A percentile compares a stretch with the other conserved stretches of the same genome.
Conservation (phyloP, 1,284 basidiomycete genomes). For the Gastroboletus turbinatus region DNA sequence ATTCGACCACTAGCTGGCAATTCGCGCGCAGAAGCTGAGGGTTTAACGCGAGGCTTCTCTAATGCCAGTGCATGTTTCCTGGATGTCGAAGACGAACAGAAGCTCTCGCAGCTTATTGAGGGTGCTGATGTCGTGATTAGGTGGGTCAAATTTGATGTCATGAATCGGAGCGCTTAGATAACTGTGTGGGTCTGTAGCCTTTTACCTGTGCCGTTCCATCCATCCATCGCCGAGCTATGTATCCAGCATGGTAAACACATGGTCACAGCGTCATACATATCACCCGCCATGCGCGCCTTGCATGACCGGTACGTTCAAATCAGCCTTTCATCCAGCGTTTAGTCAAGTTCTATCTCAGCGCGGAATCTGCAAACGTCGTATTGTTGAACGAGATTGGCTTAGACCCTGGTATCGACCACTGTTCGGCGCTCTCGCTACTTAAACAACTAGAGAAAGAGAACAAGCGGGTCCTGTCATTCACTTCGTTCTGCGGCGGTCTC, state of each 20-base stretch:
- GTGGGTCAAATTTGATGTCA: slow-evolving; percentile 36
- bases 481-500: slow-evolving; percentile 92
- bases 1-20: slow-evolving; percentile 64
- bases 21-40: slow-evolving; percentile 58
- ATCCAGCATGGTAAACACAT: slow-evolving; percentile 76
- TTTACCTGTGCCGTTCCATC: slow-evolving; percentile 79
- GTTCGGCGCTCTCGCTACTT: slow-evolving; percentile 82
- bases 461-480: slow-evolving; percentile 75
- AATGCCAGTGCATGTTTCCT: slow-evolving; percentile 62
- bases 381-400: slow-evolving; percentile 92
- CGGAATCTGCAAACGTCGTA: slow-evolving; percentile 65
- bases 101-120: slow-evolving; percentile 55
- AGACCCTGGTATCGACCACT: slow-evolving; percentile 96
- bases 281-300: slow-evolving; percentile 74
- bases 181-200: slow-evolving; percentile 47
- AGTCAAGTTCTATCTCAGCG: slow-evolving; percentile 43
- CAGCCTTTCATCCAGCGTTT: not conserved
- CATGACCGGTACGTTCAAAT: slow-evolving; percentile 51
- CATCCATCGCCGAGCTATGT: slow-evolving; percentile 74
- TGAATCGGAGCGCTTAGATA: not conserved
- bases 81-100: slow-evolving; percentile 58
- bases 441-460: slow-evolving; percentile 55
- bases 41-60: slow-evolving; percentile 50
- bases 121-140: slow-evolving; percentile 68
- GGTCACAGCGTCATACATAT: slow-evolving; percentile 92